Evolutionary conservation across 2,329 filamentous ascomycete genomes (phyloP).

Genomic region (Fusarium dlaminii): DNA sequence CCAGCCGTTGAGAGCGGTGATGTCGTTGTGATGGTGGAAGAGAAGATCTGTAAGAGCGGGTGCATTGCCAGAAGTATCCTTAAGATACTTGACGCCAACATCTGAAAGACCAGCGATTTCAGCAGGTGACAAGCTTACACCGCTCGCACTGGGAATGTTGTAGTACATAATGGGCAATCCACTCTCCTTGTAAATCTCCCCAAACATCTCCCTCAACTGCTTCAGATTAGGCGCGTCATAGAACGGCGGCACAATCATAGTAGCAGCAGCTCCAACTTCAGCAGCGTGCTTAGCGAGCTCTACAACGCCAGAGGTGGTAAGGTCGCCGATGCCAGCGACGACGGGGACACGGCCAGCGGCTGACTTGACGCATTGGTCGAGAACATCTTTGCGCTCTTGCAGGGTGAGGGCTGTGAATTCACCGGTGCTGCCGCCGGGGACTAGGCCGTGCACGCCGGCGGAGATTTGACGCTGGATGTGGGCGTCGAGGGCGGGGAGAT

Average conservation of each 20-base stretch:
- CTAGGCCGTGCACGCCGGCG: conserved; percentile 59
- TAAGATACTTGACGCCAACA: conserved; percentile 59
- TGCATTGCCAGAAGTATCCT: conserved; percentile 62
- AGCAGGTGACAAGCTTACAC: conserved; percentile 51
- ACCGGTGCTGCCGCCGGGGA: conserved; percentile 59
- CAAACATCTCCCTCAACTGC: conserved; percentile 49
- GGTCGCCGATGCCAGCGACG: conserved; percentile 55
- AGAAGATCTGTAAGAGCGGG: conserved; percentile 60
- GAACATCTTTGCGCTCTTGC: conserved; percentile 56
- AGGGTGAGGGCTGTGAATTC: conserved; percentile 58
- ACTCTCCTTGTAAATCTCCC: conserved; percentile 52
- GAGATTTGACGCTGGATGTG: conserved; percentile 58
- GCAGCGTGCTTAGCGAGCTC: conserved; percentile 45
- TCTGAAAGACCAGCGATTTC: conserved; percentile 56
- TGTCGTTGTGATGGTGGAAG: conserved; percentile 50
- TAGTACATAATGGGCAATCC: conserved; percentile 60
- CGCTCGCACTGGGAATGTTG: conserved; percentile 60
- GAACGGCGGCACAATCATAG: conserved; percentile 61
- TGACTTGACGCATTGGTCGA: conserved; percentile 49
- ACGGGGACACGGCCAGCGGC: conserved; percentile 53
- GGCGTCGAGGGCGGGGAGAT: conserved; percentile 43
- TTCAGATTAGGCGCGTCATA: conserved; percentile 56
- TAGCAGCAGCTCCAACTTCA: conserved; percentile 50
- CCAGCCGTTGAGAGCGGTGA: conserved; percentile 63
- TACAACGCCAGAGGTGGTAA: conserved; percentile 49